These are phyloP conservation scores for Fusarium nematophilum DNA, from an alignment of 2,329 filamentous ascomycete genomes.

Conservation along the genomic window DNA sequence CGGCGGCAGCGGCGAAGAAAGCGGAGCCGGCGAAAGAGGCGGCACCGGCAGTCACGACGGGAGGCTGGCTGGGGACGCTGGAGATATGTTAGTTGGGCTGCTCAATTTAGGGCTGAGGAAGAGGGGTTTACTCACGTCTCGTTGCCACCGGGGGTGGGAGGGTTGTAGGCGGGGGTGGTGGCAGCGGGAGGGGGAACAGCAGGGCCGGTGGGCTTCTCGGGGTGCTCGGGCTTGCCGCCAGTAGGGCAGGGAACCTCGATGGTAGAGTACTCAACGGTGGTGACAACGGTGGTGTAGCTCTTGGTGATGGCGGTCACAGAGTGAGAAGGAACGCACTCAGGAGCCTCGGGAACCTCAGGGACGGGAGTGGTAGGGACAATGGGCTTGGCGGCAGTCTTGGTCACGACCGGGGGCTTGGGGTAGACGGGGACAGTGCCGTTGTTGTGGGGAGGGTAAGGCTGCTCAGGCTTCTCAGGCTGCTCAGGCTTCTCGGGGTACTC, in stretches of 20 bases:
- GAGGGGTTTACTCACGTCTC: conserved; percentile 45
- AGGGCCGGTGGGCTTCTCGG: conserved; percentile 27
- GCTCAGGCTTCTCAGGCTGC: conserved; percentile 16
- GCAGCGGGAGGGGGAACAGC: conserved; percentile 44
- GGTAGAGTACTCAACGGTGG: conserved; percentile 64
- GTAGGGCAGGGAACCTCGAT: conserved; percentile 42
- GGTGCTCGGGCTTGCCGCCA: conserved; percentile 21
- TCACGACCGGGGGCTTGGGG: conserved; percentile 32
- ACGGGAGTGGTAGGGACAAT: conserved; percentile 26
- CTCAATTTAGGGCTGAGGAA: conserved; percentile 13
- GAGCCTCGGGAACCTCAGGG: conserved; percentile 31
- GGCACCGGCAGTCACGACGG: conserved; percentile 63
- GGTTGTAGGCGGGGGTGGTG: conserved; percentile 43
- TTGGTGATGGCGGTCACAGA: conserved; percentile 66
- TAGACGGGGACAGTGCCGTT: conserved; percentile 41
- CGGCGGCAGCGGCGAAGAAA: conserved; percentile 65
- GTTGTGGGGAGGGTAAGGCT: conserved; percentile 24
- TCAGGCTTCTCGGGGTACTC: conserved; percentile 8
- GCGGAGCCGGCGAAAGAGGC: conserved; percentile 64
- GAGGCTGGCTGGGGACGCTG: conserved; percentile 43
- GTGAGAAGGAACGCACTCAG: conserved; percentile 41
- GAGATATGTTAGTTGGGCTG: conserved; percentile 14
- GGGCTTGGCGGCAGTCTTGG: conserved; percentile 23
- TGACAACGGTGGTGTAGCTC: conserved; percentile 66
- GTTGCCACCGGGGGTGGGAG: conserved; percentile 54